phyloP scores from a whole-genome alignment of 495 filamentous ascomycete species.

The Cladorrhinum samala region DNA sequence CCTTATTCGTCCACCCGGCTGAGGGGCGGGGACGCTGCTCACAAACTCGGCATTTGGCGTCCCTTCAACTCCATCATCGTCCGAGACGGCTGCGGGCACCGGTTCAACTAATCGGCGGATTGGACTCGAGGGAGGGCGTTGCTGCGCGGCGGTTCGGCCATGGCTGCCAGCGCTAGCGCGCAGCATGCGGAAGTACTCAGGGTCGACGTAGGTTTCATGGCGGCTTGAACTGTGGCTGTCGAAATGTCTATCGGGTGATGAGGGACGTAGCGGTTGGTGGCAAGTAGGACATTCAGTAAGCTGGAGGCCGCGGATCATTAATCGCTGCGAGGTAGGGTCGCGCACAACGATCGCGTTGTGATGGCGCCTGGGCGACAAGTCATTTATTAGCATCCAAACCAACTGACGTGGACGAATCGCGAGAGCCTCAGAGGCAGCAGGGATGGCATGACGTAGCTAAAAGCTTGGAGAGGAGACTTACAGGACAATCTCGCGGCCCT shows the following conservation, averaged over 20 bases:
- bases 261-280: constrained; percentile 64
- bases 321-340: constrained; percentile 75
- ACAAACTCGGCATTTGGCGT: constrained; percentile 46
- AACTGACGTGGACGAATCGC: not conserved
- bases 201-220: constrained; percentile 67
- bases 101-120: constrained; percentile 43
- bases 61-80: constrained; percentile 17
- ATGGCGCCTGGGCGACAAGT: constrained; percentile 66
- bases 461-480: constrained; percentile 33
- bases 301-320: constrained; percentile 65
- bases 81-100: constrained; percentile 27
- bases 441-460: not conserved
- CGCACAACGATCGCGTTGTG: constrained; percentile 87
- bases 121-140: constrained; percentile 39
- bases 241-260: constrained; percentile 43
- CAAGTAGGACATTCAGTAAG: constrained; percentile 79
- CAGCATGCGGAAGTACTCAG: constrained; percentile 92
- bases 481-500: constrained; percentile 59
- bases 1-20: constrained; percentile 61
- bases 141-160: constrained; percentile 15
- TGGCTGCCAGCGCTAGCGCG: constrained; percentile 44
- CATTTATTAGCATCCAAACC: constrained; percentile 3
- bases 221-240: constrained; percentile 23
- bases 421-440: not conserved
- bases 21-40: constrained; percentile 43